phyloP scores from a whole-genome alignment of 2,329 filamentous ascomycete species.

The Fusarium sp. region DNA sequence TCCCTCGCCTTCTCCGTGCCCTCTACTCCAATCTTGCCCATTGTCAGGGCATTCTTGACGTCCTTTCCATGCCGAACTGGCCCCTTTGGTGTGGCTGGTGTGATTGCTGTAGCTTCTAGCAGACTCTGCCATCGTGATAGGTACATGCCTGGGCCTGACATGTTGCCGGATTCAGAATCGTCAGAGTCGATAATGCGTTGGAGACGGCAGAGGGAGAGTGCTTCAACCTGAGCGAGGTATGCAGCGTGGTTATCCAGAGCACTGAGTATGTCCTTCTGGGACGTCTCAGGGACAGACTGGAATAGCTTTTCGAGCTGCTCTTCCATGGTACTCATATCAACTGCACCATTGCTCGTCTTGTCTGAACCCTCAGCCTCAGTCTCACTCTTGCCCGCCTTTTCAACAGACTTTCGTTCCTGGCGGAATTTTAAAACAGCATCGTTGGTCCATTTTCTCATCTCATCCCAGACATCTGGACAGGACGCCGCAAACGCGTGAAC shows the following conservation, averaged over 20 bases:
- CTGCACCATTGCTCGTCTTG: conserved; percentile 19
- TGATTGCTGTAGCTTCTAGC: conserved; percentile 76
- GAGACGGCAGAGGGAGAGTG: conserved; percentile 67
- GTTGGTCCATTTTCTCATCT: conserved; percentile 72
- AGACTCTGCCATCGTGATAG: conserved; percentile 79
- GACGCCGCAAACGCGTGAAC: conserved; percentile 76
- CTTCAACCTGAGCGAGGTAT: conserved; percentile 69
- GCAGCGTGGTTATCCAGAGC: conserved; percentile 70
- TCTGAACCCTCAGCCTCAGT: neutral
- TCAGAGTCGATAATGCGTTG: conserved; percentile 65
- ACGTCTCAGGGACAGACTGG: conserved; percentile 59
- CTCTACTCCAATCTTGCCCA: conserved; percentile 59
- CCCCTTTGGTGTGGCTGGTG: conserved; percentile 67
- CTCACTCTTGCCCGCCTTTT: neutral
- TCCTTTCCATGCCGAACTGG: conserved; percentile 66
- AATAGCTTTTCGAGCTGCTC: conserved; percentile 58
- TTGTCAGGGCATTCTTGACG: conserved; percentile 58
- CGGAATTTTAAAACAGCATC: conserved; percentile 69
- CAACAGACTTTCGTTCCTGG: conserved; percentile 36
- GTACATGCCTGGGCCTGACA: conserved; percentile 77
- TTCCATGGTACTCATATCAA: conserved; percentile 54
- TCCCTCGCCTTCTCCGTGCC: conserved; percentile 46
- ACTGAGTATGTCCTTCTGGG: conserved; percentile 60
- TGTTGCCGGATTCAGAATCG: conserved; percentile 48
- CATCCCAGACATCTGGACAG: conserved; percentile 73